Percentiles rank a stretch among this genome's conserved stretches.
These are phyloP conservation scores for Ophiobolus disseminans DNA, from an alignment of 2,329 filamentous ascomycete genomes.

Conservation along the genomic window DNA sequence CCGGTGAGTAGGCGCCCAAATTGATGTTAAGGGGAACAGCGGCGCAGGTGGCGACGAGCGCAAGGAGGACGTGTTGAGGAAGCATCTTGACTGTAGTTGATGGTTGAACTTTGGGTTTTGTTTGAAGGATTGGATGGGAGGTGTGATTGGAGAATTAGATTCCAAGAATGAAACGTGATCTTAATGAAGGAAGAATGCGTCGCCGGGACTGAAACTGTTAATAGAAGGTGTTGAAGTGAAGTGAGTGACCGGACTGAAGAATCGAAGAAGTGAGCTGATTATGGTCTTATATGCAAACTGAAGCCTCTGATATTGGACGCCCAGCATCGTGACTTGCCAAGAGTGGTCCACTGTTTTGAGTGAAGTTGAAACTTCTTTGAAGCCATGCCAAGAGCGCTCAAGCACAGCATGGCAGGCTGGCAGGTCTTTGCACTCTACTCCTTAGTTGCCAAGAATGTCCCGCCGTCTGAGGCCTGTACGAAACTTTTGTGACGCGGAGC, in stretches of 20 bases:
- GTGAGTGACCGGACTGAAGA: constrained; percentile 50
- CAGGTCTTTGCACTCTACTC: constrained; percentile 17
- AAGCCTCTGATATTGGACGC: constrained; percentile 11
- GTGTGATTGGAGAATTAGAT: constrained; percentile 12
- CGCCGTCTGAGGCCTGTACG: constrained; percentile 41
- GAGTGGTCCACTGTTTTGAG: constrained; percentile 39
- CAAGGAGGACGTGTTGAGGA: constrained; percentile 47
- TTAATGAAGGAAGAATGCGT: constrained; percentile 27
- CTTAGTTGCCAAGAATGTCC: constrained; percentile 35
- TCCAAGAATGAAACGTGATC: constrained; percentile 26
- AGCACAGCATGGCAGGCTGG: constrained; percentile 35
- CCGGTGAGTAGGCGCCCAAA: constrained; percentile 60
- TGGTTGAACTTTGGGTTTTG: constrained; percentile 24
- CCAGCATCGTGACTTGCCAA: constrained; percentile 36
- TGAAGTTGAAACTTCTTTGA: constrained; percentile 50
- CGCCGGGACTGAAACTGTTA: constrained; percentile 38
- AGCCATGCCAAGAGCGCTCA: constrained; percentile 44
- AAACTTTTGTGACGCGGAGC: constrained; percentile 46
- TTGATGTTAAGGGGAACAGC: constrained; percentile 61
- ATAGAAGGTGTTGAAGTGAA: constrained; percentile 41
- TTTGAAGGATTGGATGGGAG: constrained; percentile 6
- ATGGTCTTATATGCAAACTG: constrained; percentile 37
- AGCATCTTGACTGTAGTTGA: constrained; percentile 43
- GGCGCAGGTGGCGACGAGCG: constrained; percentile 45
- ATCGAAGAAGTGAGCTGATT: constrained; percentile 32